phyloP scores from a whole-genome alignment of 345 rosid species.

The Hypericum perforatum region DNA sequence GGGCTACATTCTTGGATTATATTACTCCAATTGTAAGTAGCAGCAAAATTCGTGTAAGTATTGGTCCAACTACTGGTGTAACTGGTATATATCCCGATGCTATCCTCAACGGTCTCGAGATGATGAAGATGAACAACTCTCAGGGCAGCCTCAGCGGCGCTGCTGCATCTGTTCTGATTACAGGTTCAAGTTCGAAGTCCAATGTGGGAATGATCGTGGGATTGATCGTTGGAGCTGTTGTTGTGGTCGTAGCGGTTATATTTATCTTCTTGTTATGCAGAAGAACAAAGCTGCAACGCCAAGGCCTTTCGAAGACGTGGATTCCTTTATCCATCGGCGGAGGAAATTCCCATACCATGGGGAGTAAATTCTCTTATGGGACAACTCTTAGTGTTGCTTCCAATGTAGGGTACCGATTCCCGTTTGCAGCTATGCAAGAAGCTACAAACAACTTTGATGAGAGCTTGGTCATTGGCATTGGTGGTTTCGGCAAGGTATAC shows the following conservation, averaged over 20 bases:
- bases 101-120: slow-evolving; percentile 68
- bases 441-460: slow-evolving; percentile 3
- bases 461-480: slow-evolving; percentile 2
- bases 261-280: background rate
- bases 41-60: slow-evolving; percentile 41
- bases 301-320: slow-evolving; percentile 2
- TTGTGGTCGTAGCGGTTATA: background rate
- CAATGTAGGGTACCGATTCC: background rate
- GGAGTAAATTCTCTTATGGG: slow-evolving; percentile 1
- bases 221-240: background rate
- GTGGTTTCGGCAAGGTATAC: slow-evolving; percentile 3
- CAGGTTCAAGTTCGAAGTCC: background rate
- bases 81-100: slow-evolving; percentile 29
- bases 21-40: slow-evolving; percentile 28
- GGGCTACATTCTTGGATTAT: slow-evolving; percentile 39
- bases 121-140: slow-evolving; percentile 55
- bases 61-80: slow-evolving; percentile 14
- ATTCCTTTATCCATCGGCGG: background rate
- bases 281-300: background rate
- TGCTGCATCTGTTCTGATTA: background rate
- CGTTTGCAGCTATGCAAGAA: background rate
- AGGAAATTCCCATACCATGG: background rate
- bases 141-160: background rate
- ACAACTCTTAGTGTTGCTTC: background rate
- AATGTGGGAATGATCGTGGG: background rate